Base-by-base conservation (phyloP, 108 stramenopile genomes). In the Licmophora abbreviata region DNA sequence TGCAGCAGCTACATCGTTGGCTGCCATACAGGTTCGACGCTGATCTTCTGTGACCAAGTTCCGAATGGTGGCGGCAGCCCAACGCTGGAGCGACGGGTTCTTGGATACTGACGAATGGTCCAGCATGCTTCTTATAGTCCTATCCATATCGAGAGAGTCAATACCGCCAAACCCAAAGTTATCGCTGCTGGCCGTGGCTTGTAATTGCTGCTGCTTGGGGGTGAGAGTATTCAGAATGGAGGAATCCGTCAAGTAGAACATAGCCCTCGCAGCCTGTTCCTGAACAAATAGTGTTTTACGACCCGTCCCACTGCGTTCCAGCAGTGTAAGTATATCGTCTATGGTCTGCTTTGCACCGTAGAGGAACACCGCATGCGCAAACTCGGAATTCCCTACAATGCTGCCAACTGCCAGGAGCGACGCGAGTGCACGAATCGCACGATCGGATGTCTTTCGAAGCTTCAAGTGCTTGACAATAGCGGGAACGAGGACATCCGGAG, bases 221-320 rank as follows among this genome's bases (percentile, higher is more conserved):
- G 20, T 20, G 4, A 69, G 28, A 8, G 68, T 44, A 18, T 51
- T 40, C 51, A 69, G 40, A 8, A 65, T 42, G 27, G 61, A 54
- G 0, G 76, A 49, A 14, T 90, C 88, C 24, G 88, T 86, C 25
- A 90, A 60, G 69, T 90, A 81, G 66, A 72, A 90, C 29, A 90
- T 47, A 9, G 68, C 54, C 22, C 68, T 73, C 10, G 74, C 74
- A 6, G 84, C 88, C 50, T 85, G 79, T 52, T 90, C 88, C 47
- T 81, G 67, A 0, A 85, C 82, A 52, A 71, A 71, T 15, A 90
- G 54, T 18, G 80, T 81, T 58, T 52, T 61, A 25, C 65, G 51
- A 58, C 79, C 79, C 9, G 72, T 68, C 25, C 84, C 84, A 47
- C 72, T 74, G 42, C 84, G 73, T 57, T 90, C 84, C 52, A 90